A percentile compares a stretch with the other conserved stretches of the same genome.
Conservation (phyloP, 129 eudicot species). For the Erigeron canadensis region DNA sequence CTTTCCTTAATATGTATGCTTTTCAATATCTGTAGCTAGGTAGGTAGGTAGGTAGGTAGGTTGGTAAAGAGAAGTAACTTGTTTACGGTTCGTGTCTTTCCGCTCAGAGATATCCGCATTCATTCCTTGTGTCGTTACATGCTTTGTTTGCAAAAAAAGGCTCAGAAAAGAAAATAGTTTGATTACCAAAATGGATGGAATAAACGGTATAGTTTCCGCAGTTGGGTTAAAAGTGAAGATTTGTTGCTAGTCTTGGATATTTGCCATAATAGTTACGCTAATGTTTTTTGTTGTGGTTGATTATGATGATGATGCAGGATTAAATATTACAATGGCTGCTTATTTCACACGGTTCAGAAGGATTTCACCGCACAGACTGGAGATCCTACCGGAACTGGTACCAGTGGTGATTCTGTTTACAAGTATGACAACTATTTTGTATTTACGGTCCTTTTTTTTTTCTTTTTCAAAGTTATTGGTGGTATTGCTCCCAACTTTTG, state of each 20-base stretch:
- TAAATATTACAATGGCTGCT: constrained; percentile 87
- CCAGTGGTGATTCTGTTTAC: constrained; percentile 86
- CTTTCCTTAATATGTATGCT: too few species aligned
- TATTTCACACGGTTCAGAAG: constrained; percentile 88
- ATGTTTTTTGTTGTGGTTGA: constrained; percentile 11
- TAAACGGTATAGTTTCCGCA: too few species aligned
- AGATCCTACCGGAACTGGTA: constrained; percentile 80
- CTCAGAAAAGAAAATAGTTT: too few species aligned
- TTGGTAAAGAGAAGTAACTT: too few species aligned
- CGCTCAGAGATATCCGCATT: too few species aligned
- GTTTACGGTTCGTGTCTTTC: too few species aligned
- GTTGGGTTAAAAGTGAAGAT: too few species aligned
- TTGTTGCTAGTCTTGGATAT: not conserved
- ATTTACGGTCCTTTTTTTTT: not conserved
- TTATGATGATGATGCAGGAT: constrained; percentile 49
- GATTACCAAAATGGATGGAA: too few species aligned
- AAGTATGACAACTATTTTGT: constrained; percentile 46
- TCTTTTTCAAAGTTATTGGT: not conserved
- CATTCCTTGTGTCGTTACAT: too few species aligned
- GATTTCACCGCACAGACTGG: constrained; percentile 94
- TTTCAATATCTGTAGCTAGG: too few species aligned
- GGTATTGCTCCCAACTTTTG: not conserved
- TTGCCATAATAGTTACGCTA: not conserved
- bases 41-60: too few species aligned
- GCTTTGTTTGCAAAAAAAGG: too few species aligned